Conservation (phyloP, 768 basidiomycete species). For the Calocera cornea region DNA sequence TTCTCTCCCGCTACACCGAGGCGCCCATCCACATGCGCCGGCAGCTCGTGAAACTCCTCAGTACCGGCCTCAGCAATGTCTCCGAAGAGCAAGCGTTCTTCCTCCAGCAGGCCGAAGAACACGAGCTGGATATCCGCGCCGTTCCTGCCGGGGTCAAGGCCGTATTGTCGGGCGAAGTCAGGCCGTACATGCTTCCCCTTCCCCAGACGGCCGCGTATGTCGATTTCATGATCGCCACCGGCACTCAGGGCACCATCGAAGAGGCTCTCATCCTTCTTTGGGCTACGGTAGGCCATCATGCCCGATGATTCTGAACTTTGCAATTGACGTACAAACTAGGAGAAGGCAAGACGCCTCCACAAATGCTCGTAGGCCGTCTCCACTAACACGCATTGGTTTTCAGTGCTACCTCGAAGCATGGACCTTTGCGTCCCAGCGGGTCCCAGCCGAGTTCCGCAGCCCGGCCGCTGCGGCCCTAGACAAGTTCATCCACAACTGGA, state of each 20-base stretch:
- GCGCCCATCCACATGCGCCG: constrained; percentile 29
- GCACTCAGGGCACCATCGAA: constrained; percentile 33
- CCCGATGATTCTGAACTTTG: background rate
- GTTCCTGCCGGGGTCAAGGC: background rate
- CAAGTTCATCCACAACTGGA: constrained; percentile 54
- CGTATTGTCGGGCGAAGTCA: background rate
- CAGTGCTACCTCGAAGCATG: constrained; percentile 62
- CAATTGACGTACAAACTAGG: constrained; percentile 23
- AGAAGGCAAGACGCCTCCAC: constrained; percentile 35
- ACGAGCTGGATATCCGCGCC: constrained; percentile 27
- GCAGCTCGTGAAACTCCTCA: constrained; percentile 37
- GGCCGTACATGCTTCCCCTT: constrained; percentile 30
- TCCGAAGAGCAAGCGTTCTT: constrained; percentile 50
- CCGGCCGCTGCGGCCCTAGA: constrained; percentile 25
- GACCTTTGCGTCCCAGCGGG: constrained; percentile 32
- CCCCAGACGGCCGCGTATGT: constrained; percentile 53
- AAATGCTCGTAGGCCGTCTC: background rate
- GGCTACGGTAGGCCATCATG: constrained; percentile 34
- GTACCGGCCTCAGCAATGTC: constrained; percentile 43
- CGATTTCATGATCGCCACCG: constrained; percentile 51
- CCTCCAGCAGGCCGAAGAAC: constrained; percentile 33
- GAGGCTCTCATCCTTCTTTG: constrained; percentile 62
- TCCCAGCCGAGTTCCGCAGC: constrained; percentile 7
- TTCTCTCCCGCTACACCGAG: constrained; percentile 41
- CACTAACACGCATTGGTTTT: background rate